A percentile compares a stretch with the other conserved stretches of the same genome.
Conservation (phyloP, 2,329 filamentous ascomycete genomes). For the Fusarium sp. region DNA sequence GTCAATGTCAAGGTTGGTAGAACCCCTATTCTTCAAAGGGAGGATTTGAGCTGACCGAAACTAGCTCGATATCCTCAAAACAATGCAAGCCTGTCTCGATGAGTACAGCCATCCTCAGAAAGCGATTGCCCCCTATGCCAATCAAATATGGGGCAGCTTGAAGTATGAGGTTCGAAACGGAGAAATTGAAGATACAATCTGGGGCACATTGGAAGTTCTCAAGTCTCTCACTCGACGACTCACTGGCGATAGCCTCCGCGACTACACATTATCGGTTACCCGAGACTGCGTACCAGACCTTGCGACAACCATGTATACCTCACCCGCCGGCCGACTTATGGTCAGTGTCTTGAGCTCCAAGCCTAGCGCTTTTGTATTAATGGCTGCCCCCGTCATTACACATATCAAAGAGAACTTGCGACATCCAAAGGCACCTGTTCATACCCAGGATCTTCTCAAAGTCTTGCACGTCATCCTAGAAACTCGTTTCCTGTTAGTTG, state of each 20-base stretch:
- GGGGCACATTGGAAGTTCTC: constrained; percentile 64
- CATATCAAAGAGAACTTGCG: constrained; percentile 61
- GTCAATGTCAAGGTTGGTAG: constrained; percentile 64
- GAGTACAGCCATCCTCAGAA: constrained; percentile 57
- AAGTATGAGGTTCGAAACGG: constrained; percentile 71
- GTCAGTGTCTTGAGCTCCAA: constrained; percentile 61
- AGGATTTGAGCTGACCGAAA: constrained; percentile 7
- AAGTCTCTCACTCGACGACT: constrained; percentile 58
- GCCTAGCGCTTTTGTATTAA: constrained; percentile 57
- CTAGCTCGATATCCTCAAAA: constrained; percentile 64
- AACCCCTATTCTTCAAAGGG: background rate
- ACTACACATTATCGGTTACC: constrained; percentile 59
- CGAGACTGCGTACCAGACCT: constrained; percentile 64
- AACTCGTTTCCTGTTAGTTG: constrained; percentile 53
- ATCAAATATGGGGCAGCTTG: constrained; percentile 66
- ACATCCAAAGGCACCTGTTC: constrained; percentile 59
- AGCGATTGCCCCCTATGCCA: constrained; percentile 58
- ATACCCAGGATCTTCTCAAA: constrained; percentile 61
- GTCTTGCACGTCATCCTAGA: constrained; percentile 62
- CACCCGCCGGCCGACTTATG: constrained; percentile 61
- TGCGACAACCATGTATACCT: constrained; percentile 61
- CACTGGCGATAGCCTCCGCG: constrained; percentile 53
- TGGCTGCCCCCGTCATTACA: constrained; percentile 57
- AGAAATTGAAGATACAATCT: constrained; percentile 65
- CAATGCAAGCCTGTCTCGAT: constrained; percentile 62